Evolutionary conservation across 2,329 filamentous ascomycete species (phyloP), one percentile per base, ranked within the genome.

Genomic region (Pestalotiopsis sp.): DNA sequence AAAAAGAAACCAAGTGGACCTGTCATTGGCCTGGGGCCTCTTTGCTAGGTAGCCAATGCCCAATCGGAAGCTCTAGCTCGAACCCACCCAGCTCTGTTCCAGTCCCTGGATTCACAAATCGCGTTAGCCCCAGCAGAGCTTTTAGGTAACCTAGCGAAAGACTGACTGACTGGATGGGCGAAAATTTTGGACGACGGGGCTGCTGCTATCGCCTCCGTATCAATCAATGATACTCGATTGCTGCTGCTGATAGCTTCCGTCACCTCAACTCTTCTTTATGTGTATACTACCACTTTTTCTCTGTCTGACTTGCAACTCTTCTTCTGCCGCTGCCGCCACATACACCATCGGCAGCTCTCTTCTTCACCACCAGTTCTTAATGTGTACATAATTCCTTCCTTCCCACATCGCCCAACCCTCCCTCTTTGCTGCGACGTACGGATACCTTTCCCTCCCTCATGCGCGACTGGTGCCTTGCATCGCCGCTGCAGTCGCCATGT

Each of bases 331-430:
- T 41, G 14, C 20, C 25, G 7, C n/a, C 9, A 40, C 27, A 52
- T 14, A n/a, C 45, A 52, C 31, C 7, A 7, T 36, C 31, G 31
- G 45, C 45, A 64, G 25, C 56, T 62, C 36, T 36, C 62, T 23
- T 31, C 65, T 17, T 64, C 36, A 4, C 49, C 45, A 23, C 17
- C 57, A 59, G 12, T 36, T 27, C 70, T 73, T 73, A 71, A 76
- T 77, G 74, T 73, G 73, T 70, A 71, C 73, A 73, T 70, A 62
- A 66, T 41, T 60, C 66, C 62, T 64, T 59, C 45, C 61, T 68
- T 70, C 70, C 69, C 70, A 25, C 70, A 72, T 70, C 66, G 68
- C 66, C 66, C 27, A 69, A 70, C 38, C 27, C 31, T 36, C 31
- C 31, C 58, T 38, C 45, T 71, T 72, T 75, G 73, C 75, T 71